These are phyloP conservation scores for Entamoeba nuttalli DNA, from an alignment of 208 protist genomes.

Conservation along the genomic window DNA sequence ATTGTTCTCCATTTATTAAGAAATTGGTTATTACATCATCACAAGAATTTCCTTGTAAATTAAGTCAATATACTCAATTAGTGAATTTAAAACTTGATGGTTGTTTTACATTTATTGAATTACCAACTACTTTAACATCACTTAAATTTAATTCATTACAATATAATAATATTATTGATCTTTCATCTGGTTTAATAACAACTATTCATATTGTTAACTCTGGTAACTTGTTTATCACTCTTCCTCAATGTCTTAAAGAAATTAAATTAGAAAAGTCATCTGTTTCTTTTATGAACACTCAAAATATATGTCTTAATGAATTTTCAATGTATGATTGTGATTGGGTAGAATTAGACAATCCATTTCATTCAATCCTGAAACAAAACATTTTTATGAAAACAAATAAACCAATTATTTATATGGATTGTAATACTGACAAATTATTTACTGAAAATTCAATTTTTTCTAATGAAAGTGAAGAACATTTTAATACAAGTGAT, in stretches of 20 bases:
- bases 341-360: neutral
- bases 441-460: too few relatives aligned
- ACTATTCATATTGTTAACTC: neutral
- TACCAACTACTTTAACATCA: neutral
- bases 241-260: neutral
- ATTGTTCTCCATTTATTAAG: neutral
- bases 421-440: too few relatives aligned
- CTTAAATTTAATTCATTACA: neutral
- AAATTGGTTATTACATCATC: neutral
- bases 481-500: too few relatives aligned
- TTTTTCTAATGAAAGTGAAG: too few relatives aligned
- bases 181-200: neutral
- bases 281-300: neutral
- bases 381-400: too few relatives aligned
- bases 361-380: neutral
- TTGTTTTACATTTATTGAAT: neutral
- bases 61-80: neutral
- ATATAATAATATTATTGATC: neutral
- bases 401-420: too few relatives aligned
- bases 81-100: neutral
- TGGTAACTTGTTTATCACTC: neutral
- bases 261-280: neutral
- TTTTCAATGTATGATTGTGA: neutral
- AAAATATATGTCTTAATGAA: neutral
- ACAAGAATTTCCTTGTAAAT: neutral